A percentile compares a stretch with the other conserved stretches of the same genome.
phyloP scores from a whole-genome alignment of 306 rosid species.

The Fagus sylvatica region DNA sequence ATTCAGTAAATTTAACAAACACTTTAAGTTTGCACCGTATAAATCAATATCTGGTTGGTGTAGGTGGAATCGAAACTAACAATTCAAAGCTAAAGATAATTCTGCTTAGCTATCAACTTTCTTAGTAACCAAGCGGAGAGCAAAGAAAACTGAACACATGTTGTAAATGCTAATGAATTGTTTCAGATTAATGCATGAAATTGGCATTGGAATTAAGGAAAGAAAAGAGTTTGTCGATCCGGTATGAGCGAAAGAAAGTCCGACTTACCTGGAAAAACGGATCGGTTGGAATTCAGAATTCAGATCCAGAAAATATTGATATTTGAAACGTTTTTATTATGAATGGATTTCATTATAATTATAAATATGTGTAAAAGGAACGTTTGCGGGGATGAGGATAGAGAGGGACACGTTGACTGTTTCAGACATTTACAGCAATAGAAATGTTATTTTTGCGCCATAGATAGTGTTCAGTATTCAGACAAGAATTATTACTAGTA shows the following conservation, averaged over 20 bases:
- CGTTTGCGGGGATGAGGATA: not conserved
- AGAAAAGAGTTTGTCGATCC: not conserved
- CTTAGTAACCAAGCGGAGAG: not conserved
- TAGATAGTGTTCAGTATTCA: not conserved
- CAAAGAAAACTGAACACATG: not conserved
- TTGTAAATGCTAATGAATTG: not conserved
- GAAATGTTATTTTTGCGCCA: not conserved
- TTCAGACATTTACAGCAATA: not conserved
- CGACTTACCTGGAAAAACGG: slow-evolving; percentile 16
- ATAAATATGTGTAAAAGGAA: not conserved
- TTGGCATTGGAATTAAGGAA: not conserved
- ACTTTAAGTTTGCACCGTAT: not conserved
- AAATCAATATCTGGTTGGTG: not conserved
- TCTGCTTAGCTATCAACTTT: not conserved
- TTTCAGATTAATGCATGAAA: not conserved
- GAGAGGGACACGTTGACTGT: not conserved
- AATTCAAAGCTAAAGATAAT: not conserved
- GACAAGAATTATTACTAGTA: too few species aligned
- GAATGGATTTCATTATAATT: not conserved
- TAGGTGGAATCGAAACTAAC: not conserved
- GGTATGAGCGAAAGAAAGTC: not conserved
- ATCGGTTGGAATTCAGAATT: not conserved
- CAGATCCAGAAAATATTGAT: not conserved
- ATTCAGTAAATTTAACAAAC: not conserved
- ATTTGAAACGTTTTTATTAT: too few species aligned